Conservation (phyloP, 202 grass and related monocot genomes). For the Setaria viridis region DNA sequence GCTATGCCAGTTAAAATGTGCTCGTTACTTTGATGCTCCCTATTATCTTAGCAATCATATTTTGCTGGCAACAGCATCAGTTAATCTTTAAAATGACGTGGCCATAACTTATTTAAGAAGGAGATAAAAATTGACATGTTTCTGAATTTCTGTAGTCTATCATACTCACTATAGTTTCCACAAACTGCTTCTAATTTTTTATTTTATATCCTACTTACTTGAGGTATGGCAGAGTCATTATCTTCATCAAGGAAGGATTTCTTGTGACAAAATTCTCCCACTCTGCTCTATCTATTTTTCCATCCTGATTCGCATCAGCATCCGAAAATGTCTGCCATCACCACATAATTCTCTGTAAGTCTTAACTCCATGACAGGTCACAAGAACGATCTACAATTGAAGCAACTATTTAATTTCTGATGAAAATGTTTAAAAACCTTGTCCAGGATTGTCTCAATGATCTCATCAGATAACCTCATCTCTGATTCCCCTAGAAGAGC, state of each 20-base stretch:
- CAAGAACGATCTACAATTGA: conserved; percentile 5
- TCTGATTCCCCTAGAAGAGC: conserved; percentile 94
- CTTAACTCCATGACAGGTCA: conserved; percentile 22
- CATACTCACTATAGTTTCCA: conserved; percentile 1
- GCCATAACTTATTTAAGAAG: background rate
- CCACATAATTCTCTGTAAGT: conserved; percentile 26
- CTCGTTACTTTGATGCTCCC: background rate
- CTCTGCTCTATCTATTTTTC: conserved; percentile 95
- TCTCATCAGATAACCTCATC: conserved; percentile 94
- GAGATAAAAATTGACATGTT: conserved; percentile 8
- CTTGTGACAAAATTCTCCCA: conserved; percentile 87
- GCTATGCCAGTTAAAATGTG: conserved; percentile 10
- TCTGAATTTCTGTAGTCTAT: conserved; percentile 3
- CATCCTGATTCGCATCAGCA: conserved; percentile 81
- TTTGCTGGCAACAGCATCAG: background rate
- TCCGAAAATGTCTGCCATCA: conserved; percentile 83
- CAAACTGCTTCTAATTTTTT: conserved; percentile 2
- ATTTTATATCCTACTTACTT: conserved; percentile 58
- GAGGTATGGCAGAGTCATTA: conserved; percentile 98
- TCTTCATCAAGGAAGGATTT: conserved; percentile 95
- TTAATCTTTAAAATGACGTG: conserved; percentile 9
- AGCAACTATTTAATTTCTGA: conserved; percentile 17
- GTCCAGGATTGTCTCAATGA: conserved; percentile 89
- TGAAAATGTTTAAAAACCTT: conserved; percentile 58
- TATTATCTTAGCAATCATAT: background rate